Conservation (phyloP, 1,284 basidiomycete species). For the Apiotrichum mycotoxinovorans region DNA sequence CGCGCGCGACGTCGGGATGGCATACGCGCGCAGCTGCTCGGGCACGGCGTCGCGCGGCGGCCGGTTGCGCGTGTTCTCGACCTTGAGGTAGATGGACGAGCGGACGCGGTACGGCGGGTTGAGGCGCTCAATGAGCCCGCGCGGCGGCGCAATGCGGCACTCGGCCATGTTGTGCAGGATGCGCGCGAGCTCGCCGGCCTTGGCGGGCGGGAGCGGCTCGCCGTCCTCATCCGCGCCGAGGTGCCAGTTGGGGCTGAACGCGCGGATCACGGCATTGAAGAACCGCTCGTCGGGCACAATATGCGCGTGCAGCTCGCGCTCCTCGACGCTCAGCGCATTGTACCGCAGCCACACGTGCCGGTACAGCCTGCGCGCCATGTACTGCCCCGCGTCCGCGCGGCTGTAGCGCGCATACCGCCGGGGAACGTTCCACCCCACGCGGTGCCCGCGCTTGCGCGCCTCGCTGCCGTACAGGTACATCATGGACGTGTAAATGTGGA, state of each 20-base stretch:
- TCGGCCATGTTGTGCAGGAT: constrained; percentile 10
- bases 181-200: neutral
- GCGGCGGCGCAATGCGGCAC: constrained; percentile 6
- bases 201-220: neutral
- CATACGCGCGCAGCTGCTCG: neutral
- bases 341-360: neutral
- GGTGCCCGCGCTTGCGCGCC: neutral
- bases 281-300: constrained; percentile 17
- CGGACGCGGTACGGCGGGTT: neutral
- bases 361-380: constrained; percentile 10
- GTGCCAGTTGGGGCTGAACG: constrained; percentile 3
- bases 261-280: constrained; percentile 21
- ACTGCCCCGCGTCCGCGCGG: constrained; percentile 6
- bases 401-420: neutral
- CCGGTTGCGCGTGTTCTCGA: too few species aligned
- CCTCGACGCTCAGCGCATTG: neutral
- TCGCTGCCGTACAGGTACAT: constrained; percentile 22
- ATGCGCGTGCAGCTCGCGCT: neutral
- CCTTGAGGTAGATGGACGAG: neutral
- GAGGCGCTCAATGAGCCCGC: constrained; percentile 11
- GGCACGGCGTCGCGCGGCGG: neutral
- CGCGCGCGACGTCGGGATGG: neutral
- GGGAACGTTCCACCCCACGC: constrained; percentile 1
- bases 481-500: constrained; percentile 32
- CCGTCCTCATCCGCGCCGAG: constrained; percentile 1